These are phyloP conservation scores for Trebouxia sp. DNA, from an alignment of 139 green algal species.

Conservation along the genomic window DNA sequence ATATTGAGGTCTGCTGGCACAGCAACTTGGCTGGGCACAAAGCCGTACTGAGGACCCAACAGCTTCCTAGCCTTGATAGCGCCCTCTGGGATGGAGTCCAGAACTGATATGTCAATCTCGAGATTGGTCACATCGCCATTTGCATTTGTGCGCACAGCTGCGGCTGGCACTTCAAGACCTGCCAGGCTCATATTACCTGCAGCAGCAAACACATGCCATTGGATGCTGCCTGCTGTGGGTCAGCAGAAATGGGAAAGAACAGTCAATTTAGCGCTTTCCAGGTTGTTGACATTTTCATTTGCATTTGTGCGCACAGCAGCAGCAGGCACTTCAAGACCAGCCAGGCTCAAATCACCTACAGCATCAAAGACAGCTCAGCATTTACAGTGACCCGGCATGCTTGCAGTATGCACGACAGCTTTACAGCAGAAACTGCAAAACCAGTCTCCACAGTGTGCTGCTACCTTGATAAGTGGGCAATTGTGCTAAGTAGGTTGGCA, in stretches of 20 bases:
- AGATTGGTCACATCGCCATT: conserved; percentile 24
- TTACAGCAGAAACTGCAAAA: too few relatives aligned
- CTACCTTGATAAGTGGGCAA: too few relatives aligned
- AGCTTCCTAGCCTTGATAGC: conserved; percentile 2
- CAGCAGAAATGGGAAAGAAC: background rate
- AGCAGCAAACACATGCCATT: background rate
- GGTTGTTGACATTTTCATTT: background rate
- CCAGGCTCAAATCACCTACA: background rate
- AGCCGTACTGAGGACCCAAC: conserved; percentile 24
- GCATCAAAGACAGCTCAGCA: background rate
- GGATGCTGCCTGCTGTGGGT: background rate
- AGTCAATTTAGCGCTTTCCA: background rate
- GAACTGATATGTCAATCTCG: conserved; percentile 34
- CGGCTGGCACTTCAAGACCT: background rate
- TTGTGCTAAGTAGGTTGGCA: too few relatives aligned
- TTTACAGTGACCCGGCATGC: too few relatives aligned
- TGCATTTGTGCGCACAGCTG: conserved; percentile 13
- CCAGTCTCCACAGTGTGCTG: too few relatives aligned
- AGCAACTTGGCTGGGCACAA: background rate
- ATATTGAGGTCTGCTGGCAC: conserved; percentile 17
- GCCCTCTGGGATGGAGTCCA: conserved; percentile 5
- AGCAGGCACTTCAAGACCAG: background rate
- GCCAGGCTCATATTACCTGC: background rate
- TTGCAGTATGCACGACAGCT: too few relatives aligned
- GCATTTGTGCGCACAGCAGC: background rate